Evolutionary conservation across 2,329 filamentous ascomycete genomes (phyloP).

Genomic region (Ophiosphaerella herpotricha): DNA sequence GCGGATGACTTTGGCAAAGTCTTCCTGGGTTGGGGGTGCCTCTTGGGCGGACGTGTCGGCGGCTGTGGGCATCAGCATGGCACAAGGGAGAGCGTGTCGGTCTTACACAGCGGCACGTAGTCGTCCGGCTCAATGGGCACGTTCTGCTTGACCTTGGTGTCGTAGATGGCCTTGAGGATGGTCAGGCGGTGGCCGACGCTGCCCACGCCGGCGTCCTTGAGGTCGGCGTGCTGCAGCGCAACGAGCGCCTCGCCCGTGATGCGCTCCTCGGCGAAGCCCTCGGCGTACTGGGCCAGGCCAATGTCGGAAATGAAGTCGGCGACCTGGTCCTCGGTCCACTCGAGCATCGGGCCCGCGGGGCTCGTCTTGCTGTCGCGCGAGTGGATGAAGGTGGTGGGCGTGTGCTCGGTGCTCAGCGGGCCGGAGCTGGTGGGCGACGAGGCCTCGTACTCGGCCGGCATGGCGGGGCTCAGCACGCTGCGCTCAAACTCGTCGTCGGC

Average conservation of each 20-base stretch:
- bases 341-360: slow-evolving; percentile 75
- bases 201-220: slow-evolving; percentile 91
- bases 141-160: slow-evolving; percentile 92
- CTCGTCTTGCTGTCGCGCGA: slow-evolving; percentile 66
- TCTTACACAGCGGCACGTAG: slow-evolving; percentile 84
- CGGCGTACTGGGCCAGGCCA: slow-evolving; percentile 80
- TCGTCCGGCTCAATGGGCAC: slow-evolving; percentile 90
- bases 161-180: slow-evolving; percentile 94
- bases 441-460: slow-evolving; percentile 67
- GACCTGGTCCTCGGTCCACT: slow-evolving; percentile 85
- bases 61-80: slow-evolving; percentile 57
- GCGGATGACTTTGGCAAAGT: slow-evolving; percentile 88
- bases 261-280: slow-evolving; percentile 86
- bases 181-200: slow-evolving; percentile 95
- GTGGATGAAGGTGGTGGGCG: slow-evolving; percentile 77
- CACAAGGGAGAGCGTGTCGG: too few species aligned
- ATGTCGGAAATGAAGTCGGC: slow-evolving; percentile 84
- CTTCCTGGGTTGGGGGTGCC: slow-evolving; percentile 85
- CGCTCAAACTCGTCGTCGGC: slow-evolving; percentile 84
- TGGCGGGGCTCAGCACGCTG: slow-evolving; percentile 68
- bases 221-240: slow-evolving; percentile 85
- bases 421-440: slow-evolving; percentile 72
- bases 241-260: slow-evolving; percentile 91
- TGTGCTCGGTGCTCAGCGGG: slow-evolving; percentile 72
- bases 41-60: slow-evolving; percentile 88